Evolutionary conservation across 306 rosid species (phyloP), one percentile per base, ranked within the genome.

Genomic region (Quercus gilva): DNA sequence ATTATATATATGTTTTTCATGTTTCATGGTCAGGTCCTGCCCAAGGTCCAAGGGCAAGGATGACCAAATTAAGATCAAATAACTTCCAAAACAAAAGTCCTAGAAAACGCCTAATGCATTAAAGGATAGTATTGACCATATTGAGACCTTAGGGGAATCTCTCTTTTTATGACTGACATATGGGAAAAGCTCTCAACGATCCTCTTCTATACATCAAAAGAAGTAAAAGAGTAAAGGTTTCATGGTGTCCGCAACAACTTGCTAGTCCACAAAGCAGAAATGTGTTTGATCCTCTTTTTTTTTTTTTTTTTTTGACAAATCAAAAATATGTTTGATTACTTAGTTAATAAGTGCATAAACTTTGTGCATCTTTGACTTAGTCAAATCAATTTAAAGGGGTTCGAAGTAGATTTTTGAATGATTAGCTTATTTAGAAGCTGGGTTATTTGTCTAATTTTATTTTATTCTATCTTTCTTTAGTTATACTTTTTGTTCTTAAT

Each of bases 221-320:
- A 87, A 87, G 93, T 81, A 79, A 89, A 90, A 92, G 89, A 80
- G 77, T 58, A 87, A 90, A 90, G 93, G 80, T 81, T 81, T 41
- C 82, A 33, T 73, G 67, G 74, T 85, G 82, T 80, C 82, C 61
- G 2, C 88, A 53, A 53, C 63, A 69, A 26, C 82, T 79, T 75
- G 83, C 82, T 86, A 80, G 58, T 84, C 78, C 84, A 78, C 87
- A 86, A 86, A 86, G 85, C 69, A 49, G 37, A 83, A 74, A 83
- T 74, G 21, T 80, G 85, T 82, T 78, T 86, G 81, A 71, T 56
- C 20, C 20, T 6, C 19, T 59, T 21, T 23, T 23, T 26, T 61
- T 61, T 23, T 61, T 23, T 14, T 25, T 60, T 26, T 14, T 28
- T 4, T 14, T 26, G 18, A 77, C 88, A 86, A 84, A 86, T 83